Evolutionary conservation across 345 rosid genomes (phyloP), one percentile per base, ranked within the genome.

Genomic region (Litchi chinensis): DNA sequence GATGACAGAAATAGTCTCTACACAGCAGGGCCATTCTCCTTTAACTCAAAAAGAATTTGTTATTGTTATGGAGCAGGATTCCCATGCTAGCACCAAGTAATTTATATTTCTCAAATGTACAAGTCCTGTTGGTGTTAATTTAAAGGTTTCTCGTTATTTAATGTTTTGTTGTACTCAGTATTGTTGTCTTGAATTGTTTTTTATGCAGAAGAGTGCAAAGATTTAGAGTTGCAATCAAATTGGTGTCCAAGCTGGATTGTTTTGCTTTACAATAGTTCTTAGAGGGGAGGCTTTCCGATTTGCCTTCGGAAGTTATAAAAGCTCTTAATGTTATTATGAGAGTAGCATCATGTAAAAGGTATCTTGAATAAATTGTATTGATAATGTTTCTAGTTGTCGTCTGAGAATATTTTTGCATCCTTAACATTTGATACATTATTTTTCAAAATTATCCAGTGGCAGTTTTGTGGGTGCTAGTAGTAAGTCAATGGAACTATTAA

Each of bases 1-100:
- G 98, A 94, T 86, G 97, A 97, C 0, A 52, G 80, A 75, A 94
- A 92, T 66, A 87, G 90, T 46, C 69, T 92, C 2, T 91, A 89
- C 75, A 94, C 94, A 0, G 97, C 95, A 2, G 97, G 95, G 1
- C 72, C 88, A 0, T 64, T 95, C 3, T 98, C 98, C 0, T 95
- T 95, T 13, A 80, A 82, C 0, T 86, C 88, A 26, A 0, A 91
- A 89, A 77, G 94, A 89, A 72, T 93, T 93, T 77, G 78, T 76
- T 6, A 84, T 95, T 1, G 82, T 89, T 9, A n/a, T 6, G 0
- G 89, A 90, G 0, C 28, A 59, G 2, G 80, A 85, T 41, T 26
- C 28, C 28, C 28, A 26, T 26, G 28, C 28, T 26, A 26, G 28
- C 28, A 26, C 28, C 28, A 1, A 74, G 93, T 86, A 82, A 65